A percentile compares a stretch with the other conserved stretches of the same genome.
Conservation (phyloP, 345 rosid genomes). For the Euclidium syriacum region DNA sequence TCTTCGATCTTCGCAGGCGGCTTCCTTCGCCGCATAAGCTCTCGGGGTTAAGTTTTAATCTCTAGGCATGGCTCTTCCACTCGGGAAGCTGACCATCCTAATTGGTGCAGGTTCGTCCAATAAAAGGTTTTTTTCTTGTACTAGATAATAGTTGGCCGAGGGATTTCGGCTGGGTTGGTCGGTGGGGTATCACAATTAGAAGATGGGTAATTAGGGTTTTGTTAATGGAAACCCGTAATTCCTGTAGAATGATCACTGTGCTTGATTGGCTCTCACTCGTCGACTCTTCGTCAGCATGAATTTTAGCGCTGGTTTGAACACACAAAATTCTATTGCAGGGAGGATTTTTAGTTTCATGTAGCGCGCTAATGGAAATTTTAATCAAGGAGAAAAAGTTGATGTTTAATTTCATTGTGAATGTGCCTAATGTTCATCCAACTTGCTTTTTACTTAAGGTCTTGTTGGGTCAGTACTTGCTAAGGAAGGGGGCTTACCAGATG, state of each 20-base stretch:
- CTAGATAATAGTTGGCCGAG: background rate
- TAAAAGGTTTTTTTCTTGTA: background rate
- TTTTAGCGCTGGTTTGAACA: background rate
- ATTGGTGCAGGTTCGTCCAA: constrained; percentile 6
- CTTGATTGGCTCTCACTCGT: background rate
- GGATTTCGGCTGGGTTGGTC: background rate
- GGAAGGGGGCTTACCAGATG: constrained; percentile 41
- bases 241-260: background rate
- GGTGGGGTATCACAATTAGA: background rate
- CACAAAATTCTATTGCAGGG: too few relatives aligned
- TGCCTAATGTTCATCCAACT: background rate
- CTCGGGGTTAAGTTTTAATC: background rate
- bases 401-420: background rate
- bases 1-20: background rate
- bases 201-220: background rate
- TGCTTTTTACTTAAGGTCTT: constrained; percentile 36
- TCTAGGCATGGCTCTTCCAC: background rate
- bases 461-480: constrained; percentile 64
- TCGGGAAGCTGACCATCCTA: constrained; percentile 10
- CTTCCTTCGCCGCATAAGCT: background rate
- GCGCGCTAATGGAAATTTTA: too few relatives aligned
- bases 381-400: background rate
- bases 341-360: too few relatives aligned
- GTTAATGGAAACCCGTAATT: background rate
- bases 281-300: background rate